Evolutionary conservation across 2,329 filamentous ascomycete species (phyloP), one percentile per base, ranked within the genome.

Genomic region (Fusarium miscanthi): DNA sequence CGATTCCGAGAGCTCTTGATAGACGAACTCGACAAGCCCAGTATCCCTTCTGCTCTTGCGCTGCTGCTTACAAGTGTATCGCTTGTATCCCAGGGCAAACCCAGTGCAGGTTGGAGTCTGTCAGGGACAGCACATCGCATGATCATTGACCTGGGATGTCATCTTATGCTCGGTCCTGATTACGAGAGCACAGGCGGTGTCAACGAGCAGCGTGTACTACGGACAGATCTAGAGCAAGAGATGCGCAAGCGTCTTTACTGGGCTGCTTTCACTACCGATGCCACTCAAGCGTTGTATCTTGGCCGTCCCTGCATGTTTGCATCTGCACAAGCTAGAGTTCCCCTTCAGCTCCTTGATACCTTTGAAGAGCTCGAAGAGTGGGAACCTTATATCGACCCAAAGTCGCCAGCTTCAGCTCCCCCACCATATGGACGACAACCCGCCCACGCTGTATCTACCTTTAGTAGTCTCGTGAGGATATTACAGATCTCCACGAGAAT

Each of bases 101-200:
- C 75, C 4, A 82, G 79, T 49, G 81, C 80, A 27, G 80, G 78
- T 2, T 82, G 81, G 81, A 78, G 73, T 63, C 52, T 81, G 17
- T 82, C 77, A 12, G 81, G 81, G 16, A 82, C 77, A 5, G 81
- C 80, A 11, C 81, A 82, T 68, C 79, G 80, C n/a, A 83, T 83
- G 81, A 78, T 82, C 13, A 79, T 81, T 12, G 81, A 83, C 56
- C 61, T 83, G 25, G 81, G 81, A 5, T 81, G 78, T 21, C 81
- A 83, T 66, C 59, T 83, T 53, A 80, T 80, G 76, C 63, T 77
- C 14, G 74, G 69, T 0, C 77, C 77, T 8, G 76, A 78, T 45
- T 77, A 76, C 46, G 74, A 76, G 60, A 78, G 68, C 52, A 73
- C 72, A 4, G 69, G 72, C 7, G 74, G 76, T 48, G 76, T 76